Evolutionary conservation across 2,329 filamentous ascomycete species (phyloP).

Genomic region (Neopestalotiopsis sp.): DNA sequence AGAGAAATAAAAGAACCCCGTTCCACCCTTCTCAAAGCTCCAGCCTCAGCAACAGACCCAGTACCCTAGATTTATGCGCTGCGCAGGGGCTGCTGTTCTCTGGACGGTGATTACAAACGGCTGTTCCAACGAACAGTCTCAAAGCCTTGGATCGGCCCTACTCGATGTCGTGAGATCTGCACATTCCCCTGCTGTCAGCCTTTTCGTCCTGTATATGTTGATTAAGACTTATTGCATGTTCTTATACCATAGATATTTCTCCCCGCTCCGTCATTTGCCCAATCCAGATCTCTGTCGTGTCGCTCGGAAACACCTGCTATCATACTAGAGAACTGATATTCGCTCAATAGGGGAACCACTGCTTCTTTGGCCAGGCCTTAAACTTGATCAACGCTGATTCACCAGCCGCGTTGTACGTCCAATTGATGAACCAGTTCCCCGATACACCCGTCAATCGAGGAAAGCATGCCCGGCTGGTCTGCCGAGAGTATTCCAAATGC

Average conservation of each 20-base stretch:
- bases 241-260: slow-evolving; percentile 24
- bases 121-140: background rate
- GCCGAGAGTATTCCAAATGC: slow-evolving; percentile 31
- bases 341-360: slow-evolving; percentile 23
- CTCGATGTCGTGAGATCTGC: background rate
- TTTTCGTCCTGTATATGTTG: slow-evolving; percentile 19
- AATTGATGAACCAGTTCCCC: slow-evolving; percentile 31
- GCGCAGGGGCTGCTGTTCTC: background rate
- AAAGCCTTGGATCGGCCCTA: background rate
- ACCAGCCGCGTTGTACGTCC: slow-evolving; percentile 24
- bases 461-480: slow-evolving; percentile 23
- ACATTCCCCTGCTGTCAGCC: background rate
- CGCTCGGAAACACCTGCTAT: background rate
- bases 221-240: slow-evolving; percentile 22
- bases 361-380: slow-evolving; percentile 27
- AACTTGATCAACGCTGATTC: slow-evolving; percentile 22
- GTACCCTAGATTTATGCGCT: background rate
- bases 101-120: background rate
- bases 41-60: background rate
- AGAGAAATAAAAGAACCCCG: too few species aligned
- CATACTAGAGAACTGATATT: background rate
- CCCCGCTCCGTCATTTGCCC: slow-evolving; percentile 22
- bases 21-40: too few species aligned
- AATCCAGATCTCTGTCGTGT: slow-evolving; percentile 21
- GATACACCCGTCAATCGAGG: slow-evolving; percentile 28